A percentile compares a stretch with the other conserved stretches of the same genome.
These are phyloP conservation scores for Pyricularia sp. DNA, from an alignment of 2,329 filamentous ascomycete species.

Conservation along the genomic window DNA sequence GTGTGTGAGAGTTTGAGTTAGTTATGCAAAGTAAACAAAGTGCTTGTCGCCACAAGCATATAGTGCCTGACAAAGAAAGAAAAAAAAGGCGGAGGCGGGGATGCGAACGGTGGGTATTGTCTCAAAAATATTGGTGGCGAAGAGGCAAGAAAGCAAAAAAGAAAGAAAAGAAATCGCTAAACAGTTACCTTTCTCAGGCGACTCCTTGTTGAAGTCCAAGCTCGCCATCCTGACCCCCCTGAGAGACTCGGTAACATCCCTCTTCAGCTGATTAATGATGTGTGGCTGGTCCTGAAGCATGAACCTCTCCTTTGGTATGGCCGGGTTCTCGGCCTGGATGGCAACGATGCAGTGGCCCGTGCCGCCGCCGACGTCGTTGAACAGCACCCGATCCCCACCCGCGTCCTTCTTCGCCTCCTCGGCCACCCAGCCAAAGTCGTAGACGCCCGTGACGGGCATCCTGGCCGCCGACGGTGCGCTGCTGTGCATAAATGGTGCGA, in stretches of 20 bases:
- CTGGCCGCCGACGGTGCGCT: slow-evolving; percentile 8
- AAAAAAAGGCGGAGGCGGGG: not conserved
- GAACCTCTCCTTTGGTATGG: slow-evolving; percentile 15
- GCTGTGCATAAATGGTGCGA: slow-evolving; percentile 16
- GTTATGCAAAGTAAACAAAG: not conserved
- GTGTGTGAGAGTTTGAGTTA: not conserved
- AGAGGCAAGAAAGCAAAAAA: not conserved
- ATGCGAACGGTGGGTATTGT: not conserved
- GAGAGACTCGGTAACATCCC: slow-evolving; percentile 5
- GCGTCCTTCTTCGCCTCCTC: slow-evolving; percentile 7
- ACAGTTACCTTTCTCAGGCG: slow-evolving; percentile 16
- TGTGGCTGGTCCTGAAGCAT: slow-evolving; percentile 14
- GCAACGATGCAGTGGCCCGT: slow-evolving; percentile 12
- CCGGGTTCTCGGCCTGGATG: slow-evolving; percentile 8
- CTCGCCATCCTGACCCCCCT: slow-evolving; percentile 14
- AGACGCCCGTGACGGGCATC: slow-evolving; percentile 11
- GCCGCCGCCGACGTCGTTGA: slow-evolving; percentile 15
- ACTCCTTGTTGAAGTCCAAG: slow-evolving; percentile 18
- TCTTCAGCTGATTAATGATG: slow-evolving; percentile 8
- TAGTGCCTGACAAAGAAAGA: not conserved
- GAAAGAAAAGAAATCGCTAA: not conserved
- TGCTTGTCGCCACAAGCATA: not conserved
- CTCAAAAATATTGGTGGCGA: not conserved
- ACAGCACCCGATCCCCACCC: slow-evolving; percentile 1
- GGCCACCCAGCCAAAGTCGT: slow-evolving; percentile 15